Base-by-base conservation (phyloP, 106 monocot species). In the Gastrodia elata region DNA sequence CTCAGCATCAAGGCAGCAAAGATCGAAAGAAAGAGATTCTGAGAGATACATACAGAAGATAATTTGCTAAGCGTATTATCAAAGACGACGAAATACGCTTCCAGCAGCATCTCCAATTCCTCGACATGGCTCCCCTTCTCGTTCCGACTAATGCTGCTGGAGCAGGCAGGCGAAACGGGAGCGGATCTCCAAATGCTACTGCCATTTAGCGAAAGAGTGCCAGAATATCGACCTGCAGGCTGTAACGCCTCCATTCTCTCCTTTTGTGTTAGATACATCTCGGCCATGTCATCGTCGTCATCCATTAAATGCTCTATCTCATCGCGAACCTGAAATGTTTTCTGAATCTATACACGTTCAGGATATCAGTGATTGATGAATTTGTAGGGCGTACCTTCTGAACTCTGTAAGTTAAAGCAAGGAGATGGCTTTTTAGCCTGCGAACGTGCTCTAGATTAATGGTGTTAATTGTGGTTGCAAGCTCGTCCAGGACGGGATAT, bases 71-170 rank as follows among this genome's bases (percentile, higher is more conserved):
- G 34, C 28, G 83, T 78, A 71, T 77, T 75, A 73, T 87, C 86
- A 38, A 77, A 75, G 34, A 83, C 80, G 61, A 87, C 86, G 73
- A 87, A 87, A 56, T 87, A 87, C 38, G 86, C 86, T 78, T 87
- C 86, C 3, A 87, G 80, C 27, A 87, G 76, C 86, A 87, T 87
- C 80, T 87, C 86, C 49, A 87, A 75, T 65, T 87, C 83, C 67
- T 83, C 86, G 30, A 87, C 77, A 49, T 82, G 56, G 43, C 82
- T 71, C 30, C 36, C 69, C 26, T 80, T 74, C 26, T 70, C 79
- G 20, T 73, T 59, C 44, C 70, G 80, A 18, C 69, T 76, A 32
- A 46, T 71, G 8, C 52, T 71, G 39, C 77, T 80, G 2, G 77
- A 86, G 32, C 77, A 70, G n/a, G 79, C 64, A 8, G 82, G 85